Base-by-base conservation (phyloP, 345 rosid species). In the Angophora floribunda region DNA sequence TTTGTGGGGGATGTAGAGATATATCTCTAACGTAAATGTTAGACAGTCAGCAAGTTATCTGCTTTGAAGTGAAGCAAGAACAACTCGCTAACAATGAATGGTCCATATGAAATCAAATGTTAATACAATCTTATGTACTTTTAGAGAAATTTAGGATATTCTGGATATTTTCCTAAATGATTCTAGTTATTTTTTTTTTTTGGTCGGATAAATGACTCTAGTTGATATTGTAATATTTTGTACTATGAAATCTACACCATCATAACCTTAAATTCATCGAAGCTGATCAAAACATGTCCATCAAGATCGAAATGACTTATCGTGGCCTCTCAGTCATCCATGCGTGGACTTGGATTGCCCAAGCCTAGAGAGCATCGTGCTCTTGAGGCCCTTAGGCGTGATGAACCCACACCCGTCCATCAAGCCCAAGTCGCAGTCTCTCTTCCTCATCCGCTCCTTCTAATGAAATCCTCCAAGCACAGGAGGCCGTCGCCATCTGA, bases 401-500 rank as follows among this genome's bases (percentile, higher is more conserved):
- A 93, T 94, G 85, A 89, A 93, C 36, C 96, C 94, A 32, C 92
- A 86, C 9, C 91, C 91, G 4, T 93, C 94, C 24, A 7, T 87
- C 85, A 91, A 95, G 21, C 84, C 89, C 65, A 94, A 70, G 47
- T 91, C 95, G 19, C 93, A 92, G 6, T 88, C 90, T 94, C 30
- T 92, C 95, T 87, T 93, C 94, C 86, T 92, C 95, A 7, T 87
- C 91, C 90, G 89, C 94, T 16, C 53, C 89, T 86, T 93, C 96
- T 90, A 93, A 91, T 87, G 14, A 94, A 41, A 86, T 94, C 96
- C 85, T 92, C 94, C 89, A 93, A 32, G 13, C 88, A 92, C 89
- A 93, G 30, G 78, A 92, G 70, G 32, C 96, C 96, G 85, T 93
- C 96, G 5, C 94, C 95, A 26, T 94, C 93, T 3, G 92, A 91